Base-by-base conservation (phyloP, 768 basidiomycete species). In the Auricularia auricula-judae region DNA sequence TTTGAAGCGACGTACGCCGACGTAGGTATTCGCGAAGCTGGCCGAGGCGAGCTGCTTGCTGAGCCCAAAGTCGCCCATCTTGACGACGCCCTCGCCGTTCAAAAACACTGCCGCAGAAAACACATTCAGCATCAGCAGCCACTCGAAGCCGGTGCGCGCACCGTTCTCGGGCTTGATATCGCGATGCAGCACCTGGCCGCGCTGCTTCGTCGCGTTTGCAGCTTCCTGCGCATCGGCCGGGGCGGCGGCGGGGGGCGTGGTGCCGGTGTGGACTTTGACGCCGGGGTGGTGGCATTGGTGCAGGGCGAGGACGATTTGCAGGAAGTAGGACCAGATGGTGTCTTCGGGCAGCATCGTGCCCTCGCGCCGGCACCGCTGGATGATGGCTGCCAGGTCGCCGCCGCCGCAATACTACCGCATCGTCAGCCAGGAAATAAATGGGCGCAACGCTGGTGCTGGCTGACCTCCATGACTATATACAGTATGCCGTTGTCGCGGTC, bases 131-230 rank as follows among this genome's bases (percentile, higher is more conserved):
- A 14, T 4, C 39, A 42, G 39, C 39, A 29, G 29, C 3, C 29
- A 29, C 29, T 29, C 29, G 1, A 3, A 0, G 29, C 29, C 29
- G 29, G 29, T 29, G 29, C 12, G 39, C 85, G 33, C 66, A 89
- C 94, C 93, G 77, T 98, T 98, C 74, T 99, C 97, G 0, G 97
- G 97, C 75, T 99, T 99, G 66, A 99, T 73, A 77, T 98, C 97
- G 21, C 97, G 79, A 77, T 99, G 97, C 64, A 99, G 74, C 67
- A 98, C 92, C 69, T 90, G 58, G 1, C 53, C n/a, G 11, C 53
- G 53, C n/a, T 42, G 39, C 39, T 42, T 42, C 39, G 39, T 42
- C n/a, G n/a, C n/a, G n/a, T n/a, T n/a, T 1, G 1, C 39, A 2
- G 47, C 47, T 7, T 21, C 47, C 10, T 51, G 47, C 47, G 16